Conservation (phyloP, 208 protist species). For the Acanthamoeba lenticulata region DNA sequence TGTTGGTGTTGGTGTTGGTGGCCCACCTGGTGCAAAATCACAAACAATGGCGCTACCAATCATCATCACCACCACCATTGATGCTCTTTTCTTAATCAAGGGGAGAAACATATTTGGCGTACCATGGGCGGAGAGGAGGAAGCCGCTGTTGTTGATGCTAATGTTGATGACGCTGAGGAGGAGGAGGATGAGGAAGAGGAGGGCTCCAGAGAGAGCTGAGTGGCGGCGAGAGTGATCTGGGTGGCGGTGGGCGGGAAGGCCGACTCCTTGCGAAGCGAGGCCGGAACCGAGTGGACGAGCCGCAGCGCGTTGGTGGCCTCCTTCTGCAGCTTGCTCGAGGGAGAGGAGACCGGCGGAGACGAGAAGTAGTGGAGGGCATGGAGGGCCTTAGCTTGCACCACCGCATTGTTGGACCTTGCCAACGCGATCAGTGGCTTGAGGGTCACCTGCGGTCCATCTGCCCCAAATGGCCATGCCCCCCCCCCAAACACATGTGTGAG, state of each 20-base stretch:
- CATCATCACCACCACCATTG: no score
- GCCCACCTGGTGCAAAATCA: no score
- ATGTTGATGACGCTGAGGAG: no score
- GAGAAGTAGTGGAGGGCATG: neutral
- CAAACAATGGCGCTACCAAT: no score
- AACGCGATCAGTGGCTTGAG: conserved; percentile 6
- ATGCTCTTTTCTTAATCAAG: no score
- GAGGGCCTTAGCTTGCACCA: neutral
- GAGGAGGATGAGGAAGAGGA: no score
- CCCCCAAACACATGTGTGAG: no score
- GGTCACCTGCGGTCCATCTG: neutral
- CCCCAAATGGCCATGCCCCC: no score
- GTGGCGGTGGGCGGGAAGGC: neutral
- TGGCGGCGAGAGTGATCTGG: neutral
- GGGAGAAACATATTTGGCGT: no score
- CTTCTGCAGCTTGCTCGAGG: conserved; percentile 1
- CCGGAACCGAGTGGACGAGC: neutral
- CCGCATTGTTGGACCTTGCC: neutral
- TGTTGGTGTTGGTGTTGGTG: no score
- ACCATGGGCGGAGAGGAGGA: neutral
- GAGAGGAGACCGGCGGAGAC: neutral
- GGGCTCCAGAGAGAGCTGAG: neutral
- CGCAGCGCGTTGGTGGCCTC: neutral
- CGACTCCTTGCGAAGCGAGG: neutral
- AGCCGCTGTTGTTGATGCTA: neutral